phyloP scores from a whole-genome alignment of 345 rosid species.

The Euphorbia tirucalli region DNA sequence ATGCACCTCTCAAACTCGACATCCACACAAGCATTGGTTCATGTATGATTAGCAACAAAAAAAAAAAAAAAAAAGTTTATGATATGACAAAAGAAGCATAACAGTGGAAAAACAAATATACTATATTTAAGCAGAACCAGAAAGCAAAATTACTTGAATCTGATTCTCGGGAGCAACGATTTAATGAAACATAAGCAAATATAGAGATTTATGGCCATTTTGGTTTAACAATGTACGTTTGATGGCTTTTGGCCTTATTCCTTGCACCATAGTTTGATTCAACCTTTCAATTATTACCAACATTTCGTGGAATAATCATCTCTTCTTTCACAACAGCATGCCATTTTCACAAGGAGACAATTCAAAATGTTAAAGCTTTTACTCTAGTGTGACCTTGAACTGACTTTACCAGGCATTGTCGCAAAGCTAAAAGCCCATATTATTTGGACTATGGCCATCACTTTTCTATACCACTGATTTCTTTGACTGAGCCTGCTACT shows the following conservation, averaged over 20 bases:
- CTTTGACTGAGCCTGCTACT: background rate
- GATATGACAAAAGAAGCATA: too few relatives aligned
- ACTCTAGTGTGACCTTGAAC: background rate
- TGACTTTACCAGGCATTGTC: background rate
- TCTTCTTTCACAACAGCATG: background rate
- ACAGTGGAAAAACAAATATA: background rate
- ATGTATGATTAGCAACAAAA: background rate
- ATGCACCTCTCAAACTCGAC: background rate
- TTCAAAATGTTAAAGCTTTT: background rate
- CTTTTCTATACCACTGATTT: background rate
- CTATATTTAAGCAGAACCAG: background rate
- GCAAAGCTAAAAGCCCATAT: too few relatives aligned
- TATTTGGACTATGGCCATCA: background rate
- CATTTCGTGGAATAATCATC: background rate
- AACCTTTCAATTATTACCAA: background rate
- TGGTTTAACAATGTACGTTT: background rate
- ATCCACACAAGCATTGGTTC: background rate
- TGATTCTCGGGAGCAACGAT: background rate
- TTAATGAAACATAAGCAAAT: background rate
- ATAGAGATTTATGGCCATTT: background rate
- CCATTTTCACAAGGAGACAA: background rate
- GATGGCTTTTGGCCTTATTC: background rate
- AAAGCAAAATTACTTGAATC: background rate
- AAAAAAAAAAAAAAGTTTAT: too few relatives aligned
- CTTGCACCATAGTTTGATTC: background rate